phyloP scores from a whole-genome alignment of 768 basidiomycete genomes.

The Auricularia heimuer region DNA sequence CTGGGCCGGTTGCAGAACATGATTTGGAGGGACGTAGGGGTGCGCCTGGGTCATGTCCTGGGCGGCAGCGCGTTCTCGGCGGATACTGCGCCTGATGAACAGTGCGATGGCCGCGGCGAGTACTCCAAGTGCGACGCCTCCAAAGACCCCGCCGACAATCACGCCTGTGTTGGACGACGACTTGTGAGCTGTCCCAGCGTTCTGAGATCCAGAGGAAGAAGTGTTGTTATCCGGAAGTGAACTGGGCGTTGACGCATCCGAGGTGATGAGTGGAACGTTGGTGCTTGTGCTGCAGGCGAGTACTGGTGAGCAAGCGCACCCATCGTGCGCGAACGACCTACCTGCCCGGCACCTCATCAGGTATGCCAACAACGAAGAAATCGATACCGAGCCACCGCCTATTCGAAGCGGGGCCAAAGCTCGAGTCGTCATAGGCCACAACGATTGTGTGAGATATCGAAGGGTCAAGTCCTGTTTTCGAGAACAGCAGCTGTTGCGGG shows the following conservation, averaged over 20 bases:
- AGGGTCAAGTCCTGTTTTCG: not conserved
- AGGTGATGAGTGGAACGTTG: too few species aligned
- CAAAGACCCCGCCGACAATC: not conserved
- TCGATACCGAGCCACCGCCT: not conserved
- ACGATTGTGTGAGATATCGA: not conserved
- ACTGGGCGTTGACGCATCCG: too few species aligned
- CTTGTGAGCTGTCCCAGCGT: not conserved
- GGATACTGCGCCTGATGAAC: not conserved
- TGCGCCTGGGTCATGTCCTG: too few species aligned
- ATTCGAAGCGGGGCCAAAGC: not conserved
- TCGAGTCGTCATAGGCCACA: not conserved
- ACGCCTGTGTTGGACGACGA: not conserved
- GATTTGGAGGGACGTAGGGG: too few species aligned
- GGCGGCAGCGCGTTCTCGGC: too few species aligned
- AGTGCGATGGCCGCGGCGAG: not conserved
- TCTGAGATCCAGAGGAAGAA: not conserved
- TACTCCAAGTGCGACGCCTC: not conserved
- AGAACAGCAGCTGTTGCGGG: not conserved
- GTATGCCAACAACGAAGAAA: not conserved
- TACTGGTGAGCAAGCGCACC: not conserved
- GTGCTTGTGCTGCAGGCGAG: too few species aligned
- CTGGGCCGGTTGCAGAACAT: too few species aligned
- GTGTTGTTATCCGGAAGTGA: too few species aligned
- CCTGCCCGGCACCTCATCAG: not conserved
- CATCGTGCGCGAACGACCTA: not conserved